Evolutionary conservation across 2,329 filamentous ascomycete species (phyloP).

Genomic region (Sporothrix variecibatus): DNA sequence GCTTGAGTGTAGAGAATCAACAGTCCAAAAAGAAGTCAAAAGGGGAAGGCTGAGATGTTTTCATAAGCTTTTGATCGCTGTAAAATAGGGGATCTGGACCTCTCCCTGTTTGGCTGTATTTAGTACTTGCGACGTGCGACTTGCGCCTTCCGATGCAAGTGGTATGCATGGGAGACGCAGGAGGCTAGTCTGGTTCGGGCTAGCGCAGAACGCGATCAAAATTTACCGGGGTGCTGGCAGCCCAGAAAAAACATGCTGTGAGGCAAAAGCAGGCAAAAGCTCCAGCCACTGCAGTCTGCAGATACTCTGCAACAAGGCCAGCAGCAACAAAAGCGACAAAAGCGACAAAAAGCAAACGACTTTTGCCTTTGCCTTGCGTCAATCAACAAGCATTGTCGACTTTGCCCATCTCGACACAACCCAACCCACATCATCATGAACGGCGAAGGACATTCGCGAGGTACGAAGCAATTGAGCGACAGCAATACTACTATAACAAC

Average conservation of each 20-base stretch:
- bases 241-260: slow-evolving; percentile 15
- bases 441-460: slow-evolving; percentile 28
- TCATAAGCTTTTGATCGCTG: not conserved
- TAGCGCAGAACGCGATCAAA: slow-evolving; percentile 34
- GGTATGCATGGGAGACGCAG: not conserved
- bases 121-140: not conserved
- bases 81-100: slow-evolving; percentile 12
- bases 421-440: slow-evolving; percentile 30
- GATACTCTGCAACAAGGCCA: not conserved
- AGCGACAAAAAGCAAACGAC: not conserved
- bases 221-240: slow-evolving; percentile 23
- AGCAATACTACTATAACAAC: not conserved
- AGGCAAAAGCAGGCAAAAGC: slow-evolving; percentile 13
- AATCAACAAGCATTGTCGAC: not conserved
- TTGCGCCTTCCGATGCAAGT: not conserved
- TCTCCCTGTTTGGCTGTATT: not conserved
- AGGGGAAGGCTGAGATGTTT: not conserved
- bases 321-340: no score
- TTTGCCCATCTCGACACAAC: not conserved
- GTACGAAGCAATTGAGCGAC: slow-evolving; percentile 9
- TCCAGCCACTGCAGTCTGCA: slow-evolving; percentile 17
- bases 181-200: slow-evolving; percentile 43
- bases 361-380: not conserved
- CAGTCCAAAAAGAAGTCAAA: not conserved
- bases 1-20: not conserved